Base-by-base conservation (phyloP, 805 yeast genomes). In the Ascoidea rubescens region DNA sequence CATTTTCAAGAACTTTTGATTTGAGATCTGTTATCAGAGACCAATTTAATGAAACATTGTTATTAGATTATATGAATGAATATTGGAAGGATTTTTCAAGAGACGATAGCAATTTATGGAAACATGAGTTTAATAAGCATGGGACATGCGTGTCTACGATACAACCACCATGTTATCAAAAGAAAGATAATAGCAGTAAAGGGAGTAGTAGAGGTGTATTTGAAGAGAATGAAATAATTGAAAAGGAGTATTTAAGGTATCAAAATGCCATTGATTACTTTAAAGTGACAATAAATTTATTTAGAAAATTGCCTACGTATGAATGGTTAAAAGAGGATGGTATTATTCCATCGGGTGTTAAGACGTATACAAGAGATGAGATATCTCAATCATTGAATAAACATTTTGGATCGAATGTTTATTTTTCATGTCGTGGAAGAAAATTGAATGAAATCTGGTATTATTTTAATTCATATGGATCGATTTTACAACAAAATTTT, bases 121-220 rank as follows among this genome's bases (percentile, higher is more conserved):
- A 77, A 43, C 96, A 90, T 66, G 97, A 90, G 67, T 90, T 78
- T 73, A 89, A 90, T 70, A 90, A 90, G 64, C 98, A 90, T 64
- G 97, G 90, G 30, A 88, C 96, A 7, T 90, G 97, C 67, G 81
- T 89, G 74, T 78, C 82, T 49, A 88, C 96, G 0, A 70, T 90
- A 48, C 78, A 74, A 52, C 86, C 93, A 3, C 58, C 65, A 4
- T 90, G 98, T 65, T 89, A 88, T 65, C 28, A 21, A 21, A 21
- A 21, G 28, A 21, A 21, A 21, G 67, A 67, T 5, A 59, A 64
- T 17, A 64, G 68, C 66, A 55, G 58, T 30, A 51, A 55, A 14
- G 52, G 49, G 43, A 52, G 50, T n/a, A 21, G 47, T 31, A 54
- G 48, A 4, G 53, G 51, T 1, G 54, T 58, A 31, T 55, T 54